Base-by-base conservation (phyloP, 371 early-diverging fungal species). In the Paraphysoderma sedebokerense region DNA sequence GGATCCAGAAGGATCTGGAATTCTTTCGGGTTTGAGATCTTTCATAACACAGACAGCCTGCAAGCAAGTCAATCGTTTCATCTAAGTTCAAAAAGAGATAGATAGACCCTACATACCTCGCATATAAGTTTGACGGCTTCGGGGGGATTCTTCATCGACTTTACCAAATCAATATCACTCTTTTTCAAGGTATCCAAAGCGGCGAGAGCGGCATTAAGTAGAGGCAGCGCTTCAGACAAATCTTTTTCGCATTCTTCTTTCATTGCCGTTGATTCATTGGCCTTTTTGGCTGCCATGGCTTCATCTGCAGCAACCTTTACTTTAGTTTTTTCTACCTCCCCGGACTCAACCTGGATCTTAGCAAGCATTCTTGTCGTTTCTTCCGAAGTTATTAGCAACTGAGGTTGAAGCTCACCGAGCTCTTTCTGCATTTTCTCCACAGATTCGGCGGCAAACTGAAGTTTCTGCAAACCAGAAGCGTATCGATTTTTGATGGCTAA, bases 1-100 rank as follows among this genome's bases (percentile, higher is more conserved):
- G 46, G 68, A 70, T 49, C 70, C 74, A 17, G 67, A 61, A n/a
- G n/a, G n/a, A 47, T 74, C 74, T 5, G 70, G 55, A 49, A 46
- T 65, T 63, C 66, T 70, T 56, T 76, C 65, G n/a, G 72, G 72
- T 52, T 76, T 74, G 52, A 70, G 65, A 5, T 54, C 62, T 44
- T 76, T 66, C 68, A 79, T 64, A 49, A 72, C 67, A 53, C 74
- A 77, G 5, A 77, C 65, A 1, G 72, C 68, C 57, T 79, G 75
- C 13, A 79, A 69, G 35, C n/a, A n/a, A n/a, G n/a, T n/a, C n/a
- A n/a, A n/a, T n/a, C n/a, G n/a, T n/a, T n/a, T n/a, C n/a, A n/a
- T n/a, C n/a, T n/a, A n/a, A n/a, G n/a, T n/a, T n/a, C n/a, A n/a
- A n/a, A n/a, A n/a, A n/a, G n/a, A n/a, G n/a, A n/a, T n/a, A n/a